These are phyloP conservation scores for Amanita jacksonii DNA, from an alignment of 768 basidiomycete genomes.

Conservation along the genomic window DNA sequence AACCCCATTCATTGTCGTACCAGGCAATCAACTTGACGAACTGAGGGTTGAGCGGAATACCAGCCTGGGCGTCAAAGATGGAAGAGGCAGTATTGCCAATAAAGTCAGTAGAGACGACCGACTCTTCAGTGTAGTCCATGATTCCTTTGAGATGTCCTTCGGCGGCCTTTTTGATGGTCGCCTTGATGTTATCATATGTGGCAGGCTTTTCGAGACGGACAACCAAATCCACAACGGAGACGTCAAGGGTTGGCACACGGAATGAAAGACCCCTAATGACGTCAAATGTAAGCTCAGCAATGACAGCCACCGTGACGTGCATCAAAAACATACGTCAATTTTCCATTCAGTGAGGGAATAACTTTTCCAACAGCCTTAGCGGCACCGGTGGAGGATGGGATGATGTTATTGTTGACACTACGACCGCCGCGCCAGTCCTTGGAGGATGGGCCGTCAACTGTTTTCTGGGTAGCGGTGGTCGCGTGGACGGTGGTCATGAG, in stretches of 20 bases:
- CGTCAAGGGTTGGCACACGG: constrained; percentile 88
- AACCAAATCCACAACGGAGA: constrained; percentile 91
- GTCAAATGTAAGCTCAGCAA: not conserved
- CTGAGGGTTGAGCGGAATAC: constrained; percentile 77
- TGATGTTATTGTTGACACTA: constrained; percentile 89
- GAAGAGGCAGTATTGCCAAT: constrained; percentile 62
- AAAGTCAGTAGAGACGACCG: constrained; percentile 85
- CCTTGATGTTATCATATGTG: constrained; percentile 80
- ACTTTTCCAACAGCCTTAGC: constrained; percentile 96
- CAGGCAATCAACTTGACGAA: constrained; percentile 92
- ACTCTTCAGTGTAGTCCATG: constrained; percentile 80
- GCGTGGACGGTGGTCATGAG: constrained; percentile 95
- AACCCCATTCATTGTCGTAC: constrained; percentile 92
- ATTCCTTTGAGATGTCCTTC: constrained; percentile 53
- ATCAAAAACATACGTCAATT: constrained; percentile 61
- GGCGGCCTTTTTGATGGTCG: constrained; percentile 63
- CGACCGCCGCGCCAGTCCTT: constrained; percentile 95
- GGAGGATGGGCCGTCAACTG: constrained; percentile 78
- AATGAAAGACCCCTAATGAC: constrained; percentile 70
- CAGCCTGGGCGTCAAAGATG: constrained; percentile 84
- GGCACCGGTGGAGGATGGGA: constrained; percentile 92
- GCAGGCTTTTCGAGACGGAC: constrained; percentile 76
- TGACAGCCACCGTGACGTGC: not conserved
- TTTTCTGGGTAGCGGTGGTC: constrained; percentile 84
- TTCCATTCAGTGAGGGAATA: constrained; percentile 85